phyloP scores from a whole-genome alignment of 257 asterid genomes.

The Rhazya stricta region DNA sequence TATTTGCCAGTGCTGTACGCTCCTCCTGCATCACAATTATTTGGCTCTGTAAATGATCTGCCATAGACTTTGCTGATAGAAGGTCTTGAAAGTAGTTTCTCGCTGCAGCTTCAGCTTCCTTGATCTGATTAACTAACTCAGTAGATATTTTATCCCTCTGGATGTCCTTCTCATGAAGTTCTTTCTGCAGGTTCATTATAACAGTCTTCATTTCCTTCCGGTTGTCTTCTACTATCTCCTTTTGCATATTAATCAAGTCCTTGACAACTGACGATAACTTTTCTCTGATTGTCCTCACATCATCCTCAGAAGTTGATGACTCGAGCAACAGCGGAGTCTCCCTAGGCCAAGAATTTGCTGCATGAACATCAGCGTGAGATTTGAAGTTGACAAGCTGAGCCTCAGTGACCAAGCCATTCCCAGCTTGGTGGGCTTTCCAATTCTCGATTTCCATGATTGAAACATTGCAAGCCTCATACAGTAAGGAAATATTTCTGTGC shows the following conservation, averaged over 20 bases:
- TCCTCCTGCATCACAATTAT: slow-evolving; percentile 54
- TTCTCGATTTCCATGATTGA: slow-evolving; percentile 58
- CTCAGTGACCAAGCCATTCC: slow-evolving; percentile 32
- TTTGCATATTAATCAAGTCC: slow-evolving; percentile 55
- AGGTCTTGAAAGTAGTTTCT: slow-evolving; percentile 60
- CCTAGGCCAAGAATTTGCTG: slow-evolving; percentile 26
- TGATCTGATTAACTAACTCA: slow-evolving; percentile 84
- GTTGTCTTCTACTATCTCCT: slow-evolving; percentile 51
- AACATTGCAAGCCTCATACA: slow-evolving; percentile 58
- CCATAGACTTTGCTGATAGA: slow-evolving; percentile 48
- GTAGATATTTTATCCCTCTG: slow-evolving; percentile 70
- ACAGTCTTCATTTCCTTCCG: slow-evolving; percentile 69
- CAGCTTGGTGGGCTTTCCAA: slow-evolving; percentile 41
- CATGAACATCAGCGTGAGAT: slow-evolving; percentile 33
- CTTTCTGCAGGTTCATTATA: slow-evolving; percentile 72
- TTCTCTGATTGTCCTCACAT: slow-evolving; percentile 38
- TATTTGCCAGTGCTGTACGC: slow-evolving; percentile 43
- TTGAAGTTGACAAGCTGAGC: slow-evolving; percentile 32
- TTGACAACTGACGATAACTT: slow-evolving; percentile 47
- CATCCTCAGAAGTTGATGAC: slow-evolving; percentile 38
- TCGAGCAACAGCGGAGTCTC: slow-evolving; percentile 14
- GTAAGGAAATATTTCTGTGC: slow-evolving; percentile 43
- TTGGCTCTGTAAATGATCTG: slow-evolving; percentile 48
- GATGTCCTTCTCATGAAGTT: slow-evolving; percentile 85
- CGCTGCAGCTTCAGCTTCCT: slow-evolving; percentile 75